Evolutionary conservation across 208 protist species (phyloP).

Genomic region (Histomonas meleagridis): DNA sequence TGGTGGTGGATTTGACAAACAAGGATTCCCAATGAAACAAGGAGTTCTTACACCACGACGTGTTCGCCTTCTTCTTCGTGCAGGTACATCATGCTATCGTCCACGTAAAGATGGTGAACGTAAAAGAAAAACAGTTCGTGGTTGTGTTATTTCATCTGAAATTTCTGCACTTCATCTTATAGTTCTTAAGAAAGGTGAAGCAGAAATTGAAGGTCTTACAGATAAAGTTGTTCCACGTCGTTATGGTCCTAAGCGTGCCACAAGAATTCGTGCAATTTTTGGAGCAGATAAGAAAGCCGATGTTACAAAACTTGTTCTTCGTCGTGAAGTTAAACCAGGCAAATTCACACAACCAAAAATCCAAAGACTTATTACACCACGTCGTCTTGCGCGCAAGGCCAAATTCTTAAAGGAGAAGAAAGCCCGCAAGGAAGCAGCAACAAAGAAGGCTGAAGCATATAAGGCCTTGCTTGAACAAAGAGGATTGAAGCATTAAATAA

Average conservation of each 20-base stretch:
- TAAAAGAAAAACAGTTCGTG: constrained; percentile 91
- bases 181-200: constrained; percentile 85
- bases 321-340: constrained; percentile 73
- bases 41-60: constrained; percentile 85
- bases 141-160: constrained; percentile 89
- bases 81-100: constrained; percentile 65
- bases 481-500: too few species aligned
- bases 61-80: constrained; percentile 86
- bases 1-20: constrained; percentile 95
- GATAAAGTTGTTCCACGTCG: constrained; percentile 70
- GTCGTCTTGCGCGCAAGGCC: constrained; percentile 52
- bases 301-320: constrained; percentile 88
- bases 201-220: constrained; percentile 59
- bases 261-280: constrained; percentile 97
- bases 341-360: constrained; percentile 95
- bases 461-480: constrained; percentile 40
- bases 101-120: constrained; percentile 76
- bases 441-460: constrained; percentile 46
- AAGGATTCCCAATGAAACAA: constrained; percentile 99
- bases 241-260: constrained; percentile 95
- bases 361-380: constrained; percentile 81
- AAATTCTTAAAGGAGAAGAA: constrained; percentile 38
- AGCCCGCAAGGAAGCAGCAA: constrained; percentile 40
- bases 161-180: constrained; percentile 88
- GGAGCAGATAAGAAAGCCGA: constrained; percentile 65